Evolutionary conservation across 495 filamentous ascomycete genomes (phyloP).

Genomic region (Cudoniella acicularis): DNA sequence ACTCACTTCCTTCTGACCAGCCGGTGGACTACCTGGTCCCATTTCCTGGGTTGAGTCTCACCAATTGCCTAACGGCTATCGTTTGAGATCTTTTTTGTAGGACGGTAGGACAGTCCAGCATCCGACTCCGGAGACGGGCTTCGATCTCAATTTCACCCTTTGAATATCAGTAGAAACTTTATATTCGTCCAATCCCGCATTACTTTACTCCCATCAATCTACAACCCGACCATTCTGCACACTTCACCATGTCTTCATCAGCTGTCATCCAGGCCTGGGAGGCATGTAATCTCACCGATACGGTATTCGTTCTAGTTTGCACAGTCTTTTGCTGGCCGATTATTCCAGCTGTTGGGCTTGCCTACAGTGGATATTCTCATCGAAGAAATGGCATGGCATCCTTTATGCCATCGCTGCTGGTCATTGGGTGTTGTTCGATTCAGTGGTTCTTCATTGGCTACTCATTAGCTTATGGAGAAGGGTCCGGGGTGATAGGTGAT

Average conservation of each 20-base stretch:
- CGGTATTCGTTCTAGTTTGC: slow-evolving; percentile 46
- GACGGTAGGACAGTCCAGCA: too few relatives aligned
- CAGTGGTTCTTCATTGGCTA: slow-evolving; percentile 99
- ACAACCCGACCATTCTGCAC: background rate
- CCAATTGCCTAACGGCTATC: too few relatives aligned
- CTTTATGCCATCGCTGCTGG: slow-evolving; percentile 42
- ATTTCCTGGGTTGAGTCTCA: too few relatives aligned
- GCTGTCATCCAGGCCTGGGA: slow-evolving; percentile 19
- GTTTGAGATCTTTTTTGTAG: too few relatives aligned
- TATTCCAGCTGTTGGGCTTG: slow-evolving; percentile 85
- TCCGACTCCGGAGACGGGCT: too few relatives aligned
- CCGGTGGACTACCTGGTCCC: too few relatives aligned
- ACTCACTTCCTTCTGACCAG: too few relatives aligned
- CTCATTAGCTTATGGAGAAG: slow-evolving; percentile 81
- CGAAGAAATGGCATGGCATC: slow-evolving; percentile 42
- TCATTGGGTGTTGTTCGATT: slow-evolving; percentile 57
- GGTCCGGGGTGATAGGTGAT: slow-evolving; percentile 84
- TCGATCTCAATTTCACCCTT: too few relatives aligned
- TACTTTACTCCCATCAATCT: background rate
- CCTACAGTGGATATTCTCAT: slow-evolving; percentile 45
- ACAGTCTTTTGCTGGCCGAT: slow-evolving; percentile 90
- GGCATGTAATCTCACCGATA: slow-evolving; percentile 22
- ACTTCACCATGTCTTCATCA: background rate
- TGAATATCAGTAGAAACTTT: background rate
- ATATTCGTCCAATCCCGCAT: background rate